phyloP scores from a whole-genome alignment of 208 protist genomes.

The Wallacemonas sp. region DNA sequence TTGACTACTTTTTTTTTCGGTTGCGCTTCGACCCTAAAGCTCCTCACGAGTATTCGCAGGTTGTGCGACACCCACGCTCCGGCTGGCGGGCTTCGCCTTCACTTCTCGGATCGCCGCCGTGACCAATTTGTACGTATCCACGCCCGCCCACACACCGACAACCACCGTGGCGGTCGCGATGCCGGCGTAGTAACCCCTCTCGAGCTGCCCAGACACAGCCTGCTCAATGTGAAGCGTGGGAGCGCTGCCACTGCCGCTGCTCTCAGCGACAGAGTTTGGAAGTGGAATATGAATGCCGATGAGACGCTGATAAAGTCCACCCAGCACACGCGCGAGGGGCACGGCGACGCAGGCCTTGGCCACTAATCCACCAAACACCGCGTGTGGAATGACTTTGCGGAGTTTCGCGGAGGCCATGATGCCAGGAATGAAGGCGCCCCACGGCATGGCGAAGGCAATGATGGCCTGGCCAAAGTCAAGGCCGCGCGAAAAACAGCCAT shows the following conservation, averaged over 20 bases:
- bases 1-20: too few species aligned
- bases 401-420: constrained; percentile 9
- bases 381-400: constrained; percentile 20
- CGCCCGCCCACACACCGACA: constrained; percentile 19
- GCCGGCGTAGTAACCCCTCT: constrained; percentile 27
- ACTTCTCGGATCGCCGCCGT: not conserved
- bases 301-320: constrained; percentile 24
- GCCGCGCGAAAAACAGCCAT: not conserved
- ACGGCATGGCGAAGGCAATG: constrained; percentile 28
- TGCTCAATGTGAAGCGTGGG: constrained; percentile 14
- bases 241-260: too few species aligned
- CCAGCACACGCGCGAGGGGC: constrained; percentile 27
- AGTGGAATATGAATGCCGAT: constrained; percentile 19
- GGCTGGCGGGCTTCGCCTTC: not conserved
- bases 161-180: constrained; percentile 12
- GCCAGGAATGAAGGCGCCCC: constrained; percentile 25
- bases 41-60: not conserved
- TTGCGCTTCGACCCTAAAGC: too few species aligned
- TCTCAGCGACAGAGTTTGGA: not conserved
- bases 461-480: constrained; percentile 25
- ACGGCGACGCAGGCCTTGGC: constrained; percentile 35
- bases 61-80: not conserved
- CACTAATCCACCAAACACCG: constrained; percentile 22
- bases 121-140: constrained; percentile 17
- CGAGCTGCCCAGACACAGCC: constrained; percentile 20